Evolutionary conservation across 805 yeast genomes (phyloP).

Genomic region (Starmerella scarabaei): DNA sequence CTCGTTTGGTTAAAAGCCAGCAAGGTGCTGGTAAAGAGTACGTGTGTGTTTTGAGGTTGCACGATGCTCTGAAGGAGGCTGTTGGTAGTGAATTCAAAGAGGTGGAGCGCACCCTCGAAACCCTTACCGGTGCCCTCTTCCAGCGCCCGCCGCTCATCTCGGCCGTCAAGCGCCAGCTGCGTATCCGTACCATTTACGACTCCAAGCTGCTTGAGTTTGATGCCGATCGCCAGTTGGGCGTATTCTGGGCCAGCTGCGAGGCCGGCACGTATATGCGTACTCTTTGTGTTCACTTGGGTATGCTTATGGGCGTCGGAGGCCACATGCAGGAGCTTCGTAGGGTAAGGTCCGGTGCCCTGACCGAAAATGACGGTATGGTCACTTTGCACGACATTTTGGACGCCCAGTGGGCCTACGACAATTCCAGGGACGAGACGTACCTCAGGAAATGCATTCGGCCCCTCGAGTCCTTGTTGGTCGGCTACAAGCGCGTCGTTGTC

Average conservation of each 20-base stretch:
- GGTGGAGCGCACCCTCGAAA: slow-evolving; percentile 75
- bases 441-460: slow-evolving; percentile 90
- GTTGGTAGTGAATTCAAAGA: slow-evolving; percentile 37
- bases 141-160: slow-evolving; percentile 98
- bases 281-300: slow-evolving; percentile 95
- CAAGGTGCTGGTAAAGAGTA: slow-evolving; percentile 99
- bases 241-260: slow-evolving; percentile 99
- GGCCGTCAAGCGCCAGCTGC: slow-evolving; percentile 96
- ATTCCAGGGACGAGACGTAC: slow-evolving; percentile 92
- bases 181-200: slow-evolving; percentile 96
- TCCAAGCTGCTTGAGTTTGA: slow-evolving; percentile 92
- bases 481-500: slow-evolving; percentile 94
- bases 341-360: slow-evolving; percentile 93
- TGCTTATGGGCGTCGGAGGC: slow-evolving; percentile 97
- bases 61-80: slow-evolving; percentile 81
- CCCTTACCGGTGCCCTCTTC: slow-evolving; percentile 94
- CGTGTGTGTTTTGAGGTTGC: slow-evolving; percentile 92
- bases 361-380: slow-evolving; percentile 81
- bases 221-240: slow-evolving; percentile 91
- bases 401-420: slow-evolving; percentile 96
- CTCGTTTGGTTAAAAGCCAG: slow-evolving; percentile 94
- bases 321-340: slow-evolving; percentile 99
- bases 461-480: slow-evolving; percentile 80
- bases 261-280: slow-evolving; percentile 99
- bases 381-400: slow-evolving; percentile 95